Percentiles rank a stretch among this genome's conserved stretches.
Conservation (phyloP, 2,329 filamentous ascomycete species). For the Cordyceps fumosorosea region DNA sequence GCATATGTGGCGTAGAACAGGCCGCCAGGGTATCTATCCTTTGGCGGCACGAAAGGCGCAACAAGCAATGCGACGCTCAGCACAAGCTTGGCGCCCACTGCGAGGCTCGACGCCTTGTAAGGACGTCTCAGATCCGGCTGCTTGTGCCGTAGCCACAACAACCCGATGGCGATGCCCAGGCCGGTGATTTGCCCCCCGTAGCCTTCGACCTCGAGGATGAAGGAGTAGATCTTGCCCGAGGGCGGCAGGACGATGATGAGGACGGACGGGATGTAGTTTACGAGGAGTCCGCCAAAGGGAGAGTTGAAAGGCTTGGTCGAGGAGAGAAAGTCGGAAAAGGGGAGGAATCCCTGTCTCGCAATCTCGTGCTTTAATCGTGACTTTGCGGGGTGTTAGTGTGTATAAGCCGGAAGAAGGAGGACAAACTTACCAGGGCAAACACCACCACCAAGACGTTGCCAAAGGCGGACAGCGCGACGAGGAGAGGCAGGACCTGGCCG, state of each 20-base stretch:
- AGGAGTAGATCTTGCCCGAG: slow-evolving; percentile 60
- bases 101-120: slow-evolving; percentile 58
- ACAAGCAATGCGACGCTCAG: slow-evolving; percentile 49
- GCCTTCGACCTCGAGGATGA: slow-evolving; percentile 66
- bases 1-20: slow-evolving; percentile 50
- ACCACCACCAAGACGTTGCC: slow-evolving; percentile 70
- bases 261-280: slow-evolving; percentile 62
- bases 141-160: slow-evolving; percentile 53
- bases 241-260: slow-evolving; percentile 61
- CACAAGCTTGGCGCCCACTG: slow-evolving; percentile 47
- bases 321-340: slow-evolving; percentile 53
- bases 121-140: slow-evolving; percentile 55
- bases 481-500: slow-evolving; percentile 50
- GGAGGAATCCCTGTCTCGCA: slow-evolving; percentile 63
- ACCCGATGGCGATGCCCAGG: slow-evolving; percentile 49
- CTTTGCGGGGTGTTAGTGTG: slow-evolving; percentile 27
- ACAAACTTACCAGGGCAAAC: slow-evolving; percentile 52
- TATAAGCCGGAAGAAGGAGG: too few relatives aligned
- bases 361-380: slow-evolving; percentile 67
- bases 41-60: slow-evolving; percentile 57
- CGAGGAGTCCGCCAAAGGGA: slow-evolving; percentile 59
- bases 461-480: slow-evolving; percentile 59
- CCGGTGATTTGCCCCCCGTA: slow-evolving; percentile 59
- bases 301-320: slow-evolving; percentile 61
- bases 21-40: slow-evolving; percentile 36